A percentile compares a stretch with the other conserved stretches of the same genome.
phyloP scores from a whole-genome alignment of 352 stramenopile genomes.

The Phytophthora sp. region DNA sequence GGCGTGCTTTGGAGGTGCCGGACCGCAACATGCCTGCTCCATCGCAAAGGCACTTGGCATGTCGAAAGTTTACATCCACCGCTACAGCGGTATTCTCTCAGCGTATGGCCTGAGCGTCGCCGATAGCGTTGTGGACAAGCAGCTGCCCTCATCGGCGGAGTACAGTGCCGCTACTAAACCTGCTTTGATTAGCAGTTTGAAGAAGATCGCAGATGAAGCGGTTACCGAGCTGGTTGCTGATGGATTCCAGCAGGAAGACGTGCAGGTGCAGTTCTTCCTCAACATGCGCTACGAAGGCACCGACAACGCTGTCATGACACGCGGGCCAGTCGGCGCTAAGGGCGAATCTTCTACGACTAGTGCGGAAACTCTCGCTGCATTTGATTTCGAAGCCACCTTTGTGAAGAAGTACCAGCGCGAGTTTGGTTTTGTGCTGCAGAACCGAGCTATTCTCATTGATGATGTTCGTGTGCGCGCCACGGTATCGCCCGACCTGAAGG shows the following conservation, averaged over 20 bases:
- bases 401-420: conserved; percentile 95
- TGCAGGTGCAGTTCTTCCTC: conserved; percentile 95
- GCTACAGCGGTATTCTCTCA: conserved; percentile 98
- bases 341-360: conserved; percentile 34
- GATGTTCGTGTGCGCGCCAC: conserved; percentile 97
- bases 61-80: conserved; percentile 97
- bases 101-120: conserved; percentile 97
- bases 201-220: conserved; percentile 61
- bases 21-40: conserved; percentile 97
- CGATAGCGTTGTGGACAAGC: conserved; percentile 97
- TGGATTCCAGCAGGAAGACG: conserved; percentile 89
- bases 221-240: conserved; percentile 76
- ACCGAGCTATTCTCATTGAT: conserved; percentile 95
- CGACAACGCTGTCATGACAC: conserved; percentile 98
- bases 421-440: conserved; percentile 97
- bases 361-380: conserved; percentile 51
- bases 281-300: conserved; percentile 99
- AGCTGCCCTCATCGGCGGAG: conserved; percentile 86
- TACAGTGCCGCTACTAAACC: conserved; percentile 66
- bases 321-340: conserved; percentile 59
- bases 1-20: conserved; percentile 98
- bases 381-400: conserved; percentile 91
- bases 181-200: conserved; percentile 50
- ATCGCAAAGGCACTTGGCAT: conserved; percentile 97
- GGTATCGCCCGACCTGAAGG: conserved; percentile 79